phyloP scores from a whole-genome alignment of 2,329 filamentous ascomycete genomes.

The Fusarium incarnatum region DNA sequence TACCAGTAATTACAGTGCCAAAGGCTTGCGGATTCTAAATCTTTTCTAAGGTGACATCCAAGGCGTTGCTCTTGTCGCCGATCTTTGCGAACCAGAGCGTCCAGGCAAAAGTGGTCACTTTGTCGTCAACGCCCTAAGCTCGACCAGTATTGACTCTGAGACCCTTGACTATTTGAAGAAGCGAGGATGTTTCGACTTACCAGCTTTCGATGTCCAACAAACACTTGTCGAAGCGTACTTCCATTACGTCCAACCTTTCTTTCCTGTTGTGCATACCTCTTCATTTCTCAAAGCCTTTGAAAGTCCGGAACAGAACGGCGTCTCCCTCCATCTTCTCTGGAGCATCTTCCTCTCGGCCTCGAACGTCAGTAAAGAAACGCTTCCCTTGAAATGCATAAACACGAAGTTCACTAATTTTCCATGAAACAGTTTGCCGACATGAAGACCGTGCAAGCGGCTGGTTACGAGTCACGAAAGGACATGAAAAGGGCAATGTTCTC shows the following conservation, averaged over 20 bases:
- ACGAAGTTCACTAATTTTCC: neutral
- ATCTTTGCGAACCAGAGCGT: neutral
- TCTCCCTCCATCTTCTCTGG: slow-evolving; percentile 44
- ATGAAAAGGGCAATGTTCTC: slow-evolving; percentile 29
- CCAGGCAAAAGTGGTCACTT: neutral
- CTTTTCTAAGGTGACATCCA: neutral
- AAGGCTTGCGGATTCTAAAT: neutral
- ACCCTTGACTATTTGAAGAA: slow-evolving; percentile 24
- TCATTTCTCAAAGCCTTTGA: slow-evolving; percentile 34
- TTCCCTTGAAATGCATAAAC: neutral
- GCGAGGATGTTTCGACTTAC: slow-evolving; percentile 33
- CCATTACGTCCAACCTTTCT: slow-evolving; percentile 43
- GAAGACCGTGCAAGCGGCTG: neutral
- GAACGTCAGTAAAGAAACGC: neutral
- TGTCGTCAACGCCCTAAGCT: neutral
- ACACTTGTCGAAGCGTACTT: slow-evolving; percentile 41
- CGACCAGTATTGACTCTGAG: neutral
- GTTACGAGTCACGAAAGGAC: slow-evolving; percentile 1
- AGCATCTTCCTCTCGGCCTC: slow-evolving; percentile 48
- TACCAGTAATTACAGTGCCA: neutral
- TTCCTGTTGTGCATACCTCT: slow-evolving; percentile 39
- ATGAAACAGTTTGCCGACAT: neutral
- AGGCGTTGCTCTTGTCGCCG: neutral
- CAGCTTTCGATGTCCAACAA: slow-evolving; percentile 28
- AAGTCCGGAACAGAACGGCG: slow-evolving; percentile 18